Conservation (phyloP, 192 early-diverging fungal genomes). For the Podila epigama region DNA sequence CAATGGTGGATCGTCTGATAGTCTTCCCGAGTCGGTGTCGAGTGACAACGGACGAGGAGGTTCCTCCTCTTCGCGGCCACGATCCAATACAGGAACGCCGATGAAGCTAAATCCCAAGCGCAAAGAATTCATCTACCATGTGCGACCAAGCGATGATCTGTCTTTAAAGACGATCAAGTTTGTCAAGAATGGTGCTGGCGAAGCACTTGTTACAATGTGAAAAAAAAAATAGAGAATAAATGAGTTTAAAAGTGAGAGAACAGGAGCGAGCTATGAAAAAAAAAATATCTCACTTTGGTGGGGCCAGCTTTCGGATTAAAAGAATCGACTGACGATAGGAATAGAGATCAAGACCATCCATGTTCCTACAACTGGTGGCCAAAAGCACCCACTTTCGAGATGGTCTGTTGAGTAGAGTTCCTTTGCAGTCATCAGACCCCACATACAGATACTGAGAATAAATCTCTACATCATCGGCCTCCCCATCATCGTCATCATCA, state of each 20-base stretch:
- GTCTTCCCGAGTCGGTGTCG: neutral
- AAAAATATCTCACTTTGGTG: neutral
- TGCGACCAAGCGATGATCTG: constrained; percentile 43
- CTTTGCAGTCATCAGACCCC: neutral
- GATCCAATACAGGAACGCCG: neutral
- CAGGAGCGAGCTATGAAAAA: no score
- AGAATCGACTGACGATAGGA: neutral
- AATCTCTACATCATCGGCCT: no score
- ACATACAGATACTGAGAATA: neutral
- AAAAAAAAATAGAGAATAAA: neutral
- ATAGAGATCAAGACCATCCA: neutral
- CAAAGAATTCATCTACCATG: constrained; percentile 33
- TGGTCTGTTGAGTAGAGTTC: neutral
- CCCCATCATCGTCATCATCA: no score
- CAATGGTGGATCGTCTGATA: neutral
- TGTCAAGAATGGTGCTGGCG: constrained; percentile 36
- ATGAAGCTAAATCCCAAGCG: constrained; percentile 13
- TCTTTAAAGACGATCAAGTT: constrained; percentile 43
- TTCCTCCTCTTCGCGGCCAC: neutral
- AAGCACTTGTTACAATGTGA: constrained; percentile 28
- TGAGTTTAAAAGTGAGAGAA: no score
- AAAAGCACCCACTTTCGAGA: neutral
- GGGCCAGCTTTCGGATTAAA: neutral
- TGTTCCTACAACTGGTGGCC: neutral
- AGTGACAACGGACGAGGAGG: neutral